phyloP scores from a whole-genome alignment of 306 rosid species.

The Prunus padus region DNA sequence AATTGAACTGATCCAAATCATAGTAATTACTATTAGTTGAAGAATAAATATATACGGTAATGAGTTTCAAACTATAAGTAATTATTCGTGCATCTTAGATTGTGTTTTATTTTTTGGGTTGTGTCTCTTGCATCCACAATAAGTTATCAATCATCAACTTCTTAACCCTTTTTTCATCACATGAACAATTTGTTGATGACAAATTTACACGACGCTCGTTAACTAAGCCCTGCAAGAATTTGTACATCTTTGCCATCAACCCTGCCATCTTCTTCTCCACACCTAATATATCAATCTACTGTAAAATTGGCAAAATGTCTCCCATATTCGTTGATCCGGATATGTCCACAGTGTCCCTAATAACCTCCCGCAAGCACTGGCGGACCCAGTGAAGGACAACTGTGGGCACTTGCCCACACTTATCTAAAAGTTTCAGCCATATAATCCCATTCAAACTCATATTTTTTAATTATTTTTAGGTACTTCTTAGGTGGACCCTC shows the following conservation, averaged over 20 bases:
- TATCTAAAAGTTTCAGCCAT: neutral
- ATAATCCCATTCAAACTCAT: no score
- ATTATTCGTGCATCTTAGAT: no score
- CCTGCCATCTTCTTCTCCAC: slow-evolving; percentile 19
- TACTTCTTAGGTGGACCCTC: no score
- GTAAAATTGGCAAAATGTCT: slow-evolving; percentile 17
- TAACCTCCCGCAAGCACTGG: no score
- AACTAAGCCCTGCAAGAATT: slow-evolving; percentile 16
- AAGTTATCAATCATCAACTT: slow-evolving; percentile 3
- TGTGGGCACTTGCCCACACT: no score
- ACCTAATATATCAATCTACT: slow-evolving; percentile 13
- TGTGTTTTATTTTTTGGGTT: neutral
- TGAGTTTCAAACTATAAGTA: no score
- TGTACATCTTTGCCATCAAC: slow-evolving; percentile 22
- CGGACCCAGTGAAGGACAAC: no score
- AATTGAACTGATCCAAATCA: no score
- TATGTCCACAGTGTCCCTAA: neutral
- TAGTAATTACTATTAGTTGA: neutral
- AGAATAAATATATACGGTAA: neutral
- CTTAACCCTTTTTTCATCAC: neutral
- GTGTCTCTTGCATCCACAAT: slow-evolving; percentile 11
- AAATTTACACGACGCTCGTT: slow-evolving; percentile 3
- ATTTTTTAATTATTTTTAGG: no score
- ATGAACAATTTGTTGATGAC: neutral
- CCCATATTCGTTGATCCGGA: neutral